Evolutionary conservation across 306 rosid species (phyloP), one percentile per base, ranked within the genome.

Genomic region (Malus sylvestris): DNA sequence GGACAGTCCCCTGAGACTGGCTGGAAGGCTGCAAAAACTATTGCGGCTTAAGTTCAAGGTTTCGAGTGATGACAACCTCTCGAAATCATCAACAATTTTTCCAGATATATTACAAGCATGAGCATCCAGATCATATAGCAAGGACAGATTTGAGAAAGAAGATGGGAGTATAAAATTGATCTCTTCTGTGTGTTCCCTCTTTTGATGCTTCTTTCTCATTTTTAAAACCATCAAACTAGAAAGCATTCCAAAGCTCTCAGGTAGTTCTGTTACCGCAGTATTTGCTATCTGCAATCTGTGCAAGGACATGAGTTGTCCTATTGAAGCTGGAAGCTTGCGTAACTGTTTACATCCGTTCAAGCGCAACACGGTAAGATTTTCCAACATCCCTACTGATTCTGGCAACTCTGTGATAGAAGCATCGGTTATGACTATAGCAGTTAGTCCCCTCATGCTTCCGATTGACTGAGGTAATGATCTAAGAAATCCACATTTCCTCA

Each of bases 231-330:
- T 85, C 76, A 91, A 85, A 46, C 45, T 82, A 49, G 91, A 80
- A 46, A 88, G 93, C 89, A 55, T 82, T 38, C 91, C 90, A 23
- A 91, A 91, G 68, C 83, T 87, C 77, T 85, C 85, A 4, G 93
- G 96, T 68, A 91, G 79, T 71, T 83, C 84, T 23, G 78, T 68
- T 61, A 87, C 67, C 29, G 80, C 81, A 0, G 89, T 88, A 66
- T 84, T 89, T 77, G 27, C 83, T 89, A 91, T 87, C 52, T 7
- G 14, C 65, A 91, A 63, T 33, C 73, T 86, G 64, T 52, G 76
- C 73, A 91, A 76, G 51, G 89, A 87, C 68, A 69, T 86, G 70
- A 89, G 74, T 15, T 81, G 73, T 64, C 93, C 96, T 15, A 86
- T 83, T 70, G 90, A 87, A 61, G 55, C 69, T 19, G 96, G 96